Base-by-base conservation (phyloP, 768 basidiomycete species). In the Lenzites betulinus region DNA sequence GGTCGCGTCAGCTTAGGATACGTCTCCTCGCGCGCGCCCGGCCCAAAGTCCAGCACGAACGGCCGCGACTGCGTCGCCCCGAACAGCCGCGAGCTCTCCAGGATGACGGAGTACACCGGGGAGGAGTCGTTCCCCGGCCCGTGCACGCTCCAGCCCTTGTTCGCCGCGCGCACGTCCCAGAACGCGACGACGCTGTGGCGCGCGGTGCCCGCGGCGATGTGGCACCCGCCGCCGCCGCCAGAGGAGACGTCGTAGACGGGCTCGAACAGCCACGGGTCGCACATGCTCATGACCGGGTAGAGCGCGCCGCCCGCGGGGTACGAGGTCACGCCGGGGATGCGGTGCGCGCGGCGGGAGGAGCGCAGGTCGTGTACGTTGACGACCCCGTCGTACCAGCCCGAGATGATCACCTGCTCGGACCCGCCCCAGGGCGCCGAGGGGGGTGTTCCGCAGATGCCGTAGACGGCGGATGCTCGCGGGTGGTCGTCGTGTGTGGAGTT, bases 351-450 rank as follows among this genome's bases (percentile, higher is more conserved):
- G 16, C 64, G 51, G 28, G 71, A 76, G 18, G 83, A 77, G 25
- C 92, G 89, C 41, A 93, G 79, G 71, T 93, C 92, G 72, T 92
- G 86, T 51, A 90, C 80, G 38, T 83, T 80, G 35, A 91, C 87
- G 49, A 79, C 71, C 12, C 92, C 88, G 69, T 94, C 90, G 71
- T 84, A 93, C 90, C 92, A 93, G 1, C 90, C 92, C 1, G 89
- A 88, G 38, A 91, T 79, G 23, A 94, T 57, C 20, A 91, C 81
- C 66, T 90, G 80, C 18, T 88, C 84, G 3, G 89, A 88, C 1
- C 81, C 74, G 3, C 91, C 90, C 81, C 87, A 86, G 1, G 86
- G 83, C 22, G 86, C 86, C 26, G 83, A 78, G 0, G 79, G 77
- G 0, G 89, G 86, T 7, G 83, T 83, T 25, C 75, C 77, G 8